phyloP scores from a whole-genome alignment of 140 eudicot species.

The Cichorium intybus region DNA sequence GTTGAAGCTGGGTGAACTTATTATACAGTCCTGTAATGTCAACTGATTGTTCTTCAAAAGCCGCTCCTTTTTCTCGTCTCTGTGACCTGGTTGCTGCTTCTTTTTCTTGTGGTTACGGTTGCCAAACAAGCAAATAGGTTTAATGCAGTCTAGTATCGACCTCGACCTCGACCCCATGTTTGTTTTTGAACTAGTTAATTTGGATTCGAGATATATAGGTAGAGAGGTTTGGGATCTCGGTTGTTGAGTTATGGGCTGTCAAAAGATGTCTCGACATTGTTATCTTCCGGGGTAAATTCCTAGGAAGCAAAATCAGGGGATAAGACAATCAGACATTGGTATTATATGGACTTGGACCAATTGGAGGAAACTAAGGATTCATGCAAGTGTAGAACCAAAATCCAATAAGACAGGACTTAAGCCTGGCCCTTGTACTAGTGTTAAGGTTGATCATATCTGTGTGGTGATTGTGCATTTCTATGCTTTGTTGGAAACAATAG shows the following conservation, averaged over 20 bases:
- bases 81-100: conserved; percentile 8
- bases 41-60: conserved; percentile 18
- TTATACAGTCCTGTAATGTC: conserved; percentile 50
- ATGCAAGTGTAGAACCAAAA: neutral
- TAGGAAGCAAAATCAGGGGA: conserved; percentile 2
- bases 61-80: conserved; percentile 12
- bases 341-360: conserved; percentile 26
- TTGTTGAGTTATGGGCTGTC: conserved; percentile 1
- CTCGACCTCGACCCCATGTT: conserved; percentile 28
- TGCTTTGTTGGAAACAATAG: too few species aligned
- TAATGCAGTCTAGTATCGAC: conserved; percentile 32
- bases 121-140: conserved; percentile 26
- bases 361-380: conserved; percentile 19
- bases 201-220: conserved; percentile 10
- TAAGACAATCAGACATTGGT: conserved; percentile 8
- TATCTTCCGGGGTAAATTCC: conserved; percentile 13
- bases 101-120: conserved; percentile 5
- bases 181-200: conserved; percentile 3
- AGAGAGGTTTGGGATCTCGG: conserved; percentile 7
- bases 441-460: conserved; percentile 16
- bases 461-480: too few species aligned
- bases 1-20: conserved; percentile 41
- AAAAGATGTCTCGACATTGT: conserved; percentile 8
- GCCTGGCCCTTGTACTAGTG: conserved; percentile 20
- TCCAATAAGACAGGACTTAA: conserved; percentile 16